A percentile compares a stretch with the other conserved stretches of the same genome.
These are phyloP conservation scores for Aspergillus awamori DNA, from an alignment of 2,329 filamentous ascomycete species.

Conservation along the genomic window DNA sequence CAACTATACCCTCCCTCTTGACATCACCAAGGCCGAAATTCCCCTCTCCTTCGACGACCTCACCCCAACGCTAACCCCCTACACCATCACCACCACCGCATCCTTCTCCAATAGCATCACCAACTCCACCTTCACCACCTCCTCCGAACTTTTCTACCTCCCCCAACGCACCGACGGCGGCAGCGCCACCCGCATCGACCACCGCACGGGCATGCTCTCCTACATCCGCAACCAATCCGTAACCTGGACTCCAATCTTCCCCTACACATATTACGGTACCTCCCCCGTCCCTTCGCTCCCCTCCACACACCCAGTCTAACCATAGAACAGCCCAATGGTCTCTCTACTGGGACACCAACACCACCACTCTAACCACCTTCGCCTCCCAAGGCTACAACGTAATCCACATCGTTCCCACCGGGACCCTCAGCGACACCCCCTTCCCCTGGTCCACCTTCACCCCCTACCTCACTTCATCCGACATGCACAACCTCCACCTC, in stretches of 20 bases:
- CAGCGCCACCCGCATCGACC: conserved; percentile 9
- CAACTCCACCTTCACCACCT: not conserved
- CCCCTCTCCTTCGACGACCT: not conserved
- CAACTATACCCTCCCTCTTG: not conserved
- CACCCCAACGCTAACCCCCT: not conserved
- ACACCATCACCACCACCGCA: not conserved
- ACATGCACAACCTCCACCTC: not conserved
- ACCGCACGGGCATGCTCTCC: not conserved
- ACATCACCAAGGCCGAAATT: not conserved
- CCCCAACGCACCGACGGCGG: conserved; percentile 4
- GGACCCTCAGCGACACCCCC: not conserved
- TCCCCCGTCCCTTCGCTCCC: not conserved
- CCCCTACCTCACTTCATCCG: not conserved
- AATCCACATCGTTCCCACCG: conserved; percentile 7
- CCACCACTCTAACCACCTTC: not conserved
- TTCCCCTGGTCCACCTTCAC: not conserved
- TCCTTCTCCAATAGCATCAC: not conserved
- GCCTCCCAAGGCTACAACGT: not conserved
- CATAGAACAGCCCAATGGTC: not conserved
- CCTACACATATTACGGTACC: conserved; percentile 10
- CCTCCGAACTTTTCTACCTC: conserved; percentile 1
- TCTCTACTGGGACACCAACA: conserved; percentile 5
- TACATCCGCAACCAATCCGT: not conserved
- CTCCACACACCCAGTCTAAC: not conserved
- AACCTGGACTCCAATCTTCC: conserved; percentile 6